Percentiles rank a stretch among this genome's conserved stretches.
These are phyloP conservation scores for Zygnema cylindricum DNA, from an alignment of 139 green algal genomes.

Conservation along the genomic window DNA sequence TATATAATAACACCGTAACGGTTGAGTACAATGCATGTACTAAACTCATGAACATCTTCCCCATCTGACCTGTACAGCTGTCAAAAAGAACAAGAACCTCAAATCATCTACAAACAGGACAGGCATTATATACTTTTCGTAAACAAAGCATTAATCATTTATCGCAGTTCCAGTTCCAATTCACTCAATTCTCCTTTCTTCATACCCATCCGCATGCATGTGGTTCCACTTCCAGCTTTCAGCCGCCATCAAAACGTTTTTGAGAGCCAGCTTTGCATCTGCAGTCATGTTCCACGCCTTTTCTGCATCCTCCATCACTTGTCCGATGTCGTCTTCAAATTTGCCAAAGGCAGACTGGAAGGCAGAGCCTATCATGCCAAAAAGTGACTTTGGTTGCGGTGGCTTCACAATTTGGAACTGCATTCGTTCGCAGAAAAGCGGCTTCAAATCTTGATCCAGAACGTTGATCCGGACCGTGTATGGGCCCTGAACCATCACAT, in stretches of 20 bases:
- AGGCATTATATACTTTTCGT: background rate
- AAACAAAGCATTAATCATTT: background rate
- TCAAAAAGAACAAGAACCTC: too few relatives aligned
- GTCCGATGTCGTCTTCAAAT: background rate
- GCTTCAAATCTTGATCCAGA: background rate
- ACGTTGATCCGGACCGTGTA: conserved; percentile 16
- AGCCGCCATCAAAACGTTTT: background rate
- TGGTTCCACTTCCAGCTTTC: background rate
- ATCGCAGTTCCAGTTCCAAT: too few relatives aligned
- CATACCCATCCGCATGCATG: too few relatives aligned
- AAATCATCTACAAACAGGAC: too few relatives aligned
- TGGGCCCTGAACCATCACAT: conserved; percentile 17
- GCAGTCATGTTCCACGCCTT: background rate
- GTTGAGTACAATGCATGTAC: too few relatives aligned
- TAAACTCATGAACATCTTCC: too few relatives aligned
- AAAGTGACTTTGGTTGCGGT: background rate
- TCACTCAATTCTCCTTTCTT: too few relatives aligned
- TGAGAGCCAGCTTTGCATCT: background rate
- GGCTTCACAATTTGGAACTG: conserved; percentile 30
- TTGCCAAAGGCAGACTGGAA: background rate
- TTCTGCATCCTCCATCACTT: background rate
- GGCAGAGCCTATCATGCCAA: background rate
- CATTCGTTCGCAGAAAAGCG: conserved; percentile 18
- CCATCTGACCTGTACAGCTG: too few relatives aligned
- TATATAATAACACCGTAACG: too few relatives aligned